Conservation (phyloP, 345 rosid species). For the Corchorus olitorius region DNA sequence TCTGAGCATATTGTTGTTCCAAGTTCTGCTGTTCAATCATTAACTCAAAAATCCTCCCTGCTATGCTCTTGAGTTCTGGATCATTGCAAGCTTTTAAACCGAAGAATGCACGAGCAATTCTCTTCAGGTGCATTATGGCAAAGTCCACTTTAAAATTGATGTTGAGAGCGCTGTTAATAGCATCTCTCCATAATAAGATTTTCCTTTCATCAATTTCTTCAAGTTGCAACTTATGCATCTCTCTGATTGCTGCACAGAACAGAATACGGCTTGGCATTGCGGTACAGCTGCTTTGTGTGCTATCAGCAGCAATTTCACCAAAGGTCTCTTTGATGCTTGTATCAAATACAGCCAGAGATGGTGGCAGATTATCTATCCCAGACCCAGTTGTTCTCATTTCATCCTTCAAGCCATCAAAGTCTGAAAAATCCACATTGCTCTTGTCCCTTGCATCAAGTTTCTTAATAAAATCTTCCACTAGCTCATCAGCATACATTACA, state of each 20-base stretch:
- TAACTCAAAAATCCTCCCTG: not conserved
- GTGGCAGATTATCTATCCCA: not conserved
- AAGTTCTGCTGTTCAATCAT: not conserved
- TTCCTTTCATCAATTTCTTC: not conserved
- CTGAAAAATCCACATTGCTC: not conserved
- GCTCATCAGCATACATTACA: not conserved
- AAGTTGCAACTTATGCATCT: not conserved
- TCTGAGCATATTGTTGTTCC: not conserved
- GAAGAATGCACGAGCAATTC: not conserved
- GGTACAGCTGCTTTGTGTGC: not conserved
- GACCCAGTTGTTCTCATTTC: not conserved
- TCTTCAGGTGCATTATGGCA: not conserved
- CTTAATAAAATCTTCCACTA: rapidly evolving
- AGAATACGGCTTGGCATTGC: not conserved
- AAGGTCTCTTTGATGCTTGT: not conserved
- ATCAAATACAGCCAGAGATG: not conserved
- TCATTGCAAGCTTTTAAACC: not conserved
- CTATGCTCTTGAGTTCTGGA: not conserved
- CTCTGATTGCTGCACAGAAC: not conserved
- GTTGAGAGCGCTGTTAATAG: not conserved
- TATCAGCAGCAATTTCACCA: not conserved
- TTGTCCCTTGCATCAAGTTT: not conserved
- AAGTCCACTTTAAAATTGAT: not conserved
- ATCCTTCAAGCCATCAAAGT: not conserved
- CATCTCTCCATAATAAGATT: not conserved